Evolutionary conservation across 306 rosid species (phyloP), one percentile per base, ranked within the genome.

Genomic region (Cicer cuneatum): DNA sequence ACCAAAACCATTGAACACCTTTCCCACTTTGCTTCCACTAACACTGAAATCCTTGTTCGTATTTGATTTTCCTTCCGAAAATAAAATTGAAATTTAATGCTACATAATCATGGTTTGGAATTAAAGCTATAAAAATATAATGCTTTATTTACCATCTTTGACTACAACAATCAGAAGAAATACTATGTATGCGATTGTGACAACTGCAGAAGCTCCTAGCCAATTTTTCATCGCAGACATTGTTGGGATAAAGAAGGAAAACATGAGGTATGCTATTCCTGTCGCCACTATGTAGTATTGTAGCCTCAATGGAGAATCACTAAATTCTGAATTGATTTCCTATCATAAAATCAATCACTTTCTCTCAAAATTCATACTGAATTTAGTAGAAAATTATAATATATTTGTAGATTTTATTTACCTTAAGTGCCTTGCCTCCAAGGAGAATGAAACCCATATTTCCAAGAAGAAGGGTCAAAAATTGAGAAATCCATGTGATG

Each of bases 401-500:
- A 11, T 4, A 49, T 6, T 13, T 6, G 2, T 6, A 7, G 45
- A 14, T 7, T 78, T 11, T 11, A 12, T 5, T 40, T 73, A 85
- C 92, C 85, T 83, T 84, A 2, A 88, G 88, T 51, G 88, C 88
- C 69, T 83, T 80, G 72, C 92, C 92, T 40, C 92, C 92, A 0
- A 88, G 78, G 35, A 88, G 82, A 29, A 88, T 82, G 76, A 82
- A 84, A 53, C 92, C 92, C 92, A 82, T 88, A 16, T 88, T 86
- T 58, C 76, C 87, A 47, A 88, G 87, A 53, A 86, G 81, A 45
- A 88, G 82, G 61, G 86, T 84, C 8, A 80, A 42, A 69, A 82
- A 86, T 63, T 88, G 92, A 21, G 62, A 72, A 77, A 37, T 66
- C 92, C 90, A 88, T 7, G 92, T 88, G 67, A 80, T 5, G 61